Evolutionary conservation across 2,329 filamentous ascomycete species (phyloP).

Genomic region (Cladophialophora yegresii): DNA sequence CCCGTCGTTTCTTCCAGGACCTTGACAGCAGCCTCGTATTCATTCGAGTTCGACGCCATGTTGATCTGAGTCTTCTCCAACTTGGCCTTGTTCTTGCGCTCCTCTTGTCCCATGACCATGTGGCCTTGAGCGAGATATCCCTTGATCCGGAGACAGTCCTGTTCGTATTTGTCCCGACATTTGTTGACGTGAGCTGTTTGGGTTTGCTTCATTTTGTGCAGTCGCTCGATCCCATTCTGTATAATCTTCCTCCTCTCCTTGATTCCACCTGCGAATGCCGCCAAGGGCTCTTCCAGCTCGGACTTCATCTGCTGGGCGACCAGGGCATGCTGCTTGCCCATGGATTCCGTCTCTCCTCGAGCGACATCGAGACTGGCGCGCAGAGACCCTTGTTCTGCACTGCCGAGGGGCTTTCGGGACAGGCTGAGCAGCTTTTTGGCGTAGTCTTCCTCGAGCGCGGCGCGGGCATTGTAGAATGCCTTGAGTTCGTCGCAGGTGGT

Average conservation of each 20-base stretch:
- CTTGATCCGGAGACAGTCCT: constrained; percentile 97
- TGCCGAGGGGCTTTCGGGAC: constrained; percentile 84
- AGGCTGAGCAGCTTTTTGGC: constrained; percentile 82
- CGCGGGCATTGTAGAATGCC: constrained; percentile 85
- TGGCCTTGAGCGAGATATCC: constrained; percentile 97
- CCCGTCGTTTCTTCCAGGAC: constrained; percentile 90
- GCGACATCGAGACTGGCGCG: constrained; percentile 83
- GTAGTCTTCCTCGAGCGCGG: constrained; percentile 96
- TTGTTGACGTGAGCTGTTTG: constrained; percentile 93
- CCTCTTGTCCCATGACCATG: constrained; percentile 99
- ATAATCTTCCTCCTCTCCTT: constrained; percentile 97
- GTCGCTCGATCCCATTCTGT: constrained; percentile 88
- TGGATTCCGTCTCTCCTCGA: constrained; percentile 84
- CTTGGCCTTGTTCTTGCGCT: constrained; percentile 98
- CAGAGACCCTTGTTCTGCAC: constrained; percentile 80
- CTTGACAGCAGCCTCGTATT: constrained; percentile 93
- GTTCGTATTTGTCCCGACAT: constrained; percentile 92
- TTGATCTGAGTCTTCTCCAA: constrained; percentile 98
- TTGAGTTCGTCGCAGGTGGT: constrained; percentile 91
- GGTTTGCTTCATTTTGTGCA: constrained; percentile 88
- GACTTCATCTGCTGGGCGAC: constrained; percentile 94
- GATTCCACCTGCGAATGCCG: constrained; percentile 89
- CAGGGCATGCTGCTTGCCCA: constrained; percentile 88
- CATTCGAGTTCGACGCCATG: constrained; percentile 82
- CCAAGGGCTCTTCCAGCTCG: constrained; percentile 89